These are phyloP conservation scores for Puccinia brachypodii DNA, from an alignment of 1,284 basidiomycete species.

Conservation along the genomic window DNA sequence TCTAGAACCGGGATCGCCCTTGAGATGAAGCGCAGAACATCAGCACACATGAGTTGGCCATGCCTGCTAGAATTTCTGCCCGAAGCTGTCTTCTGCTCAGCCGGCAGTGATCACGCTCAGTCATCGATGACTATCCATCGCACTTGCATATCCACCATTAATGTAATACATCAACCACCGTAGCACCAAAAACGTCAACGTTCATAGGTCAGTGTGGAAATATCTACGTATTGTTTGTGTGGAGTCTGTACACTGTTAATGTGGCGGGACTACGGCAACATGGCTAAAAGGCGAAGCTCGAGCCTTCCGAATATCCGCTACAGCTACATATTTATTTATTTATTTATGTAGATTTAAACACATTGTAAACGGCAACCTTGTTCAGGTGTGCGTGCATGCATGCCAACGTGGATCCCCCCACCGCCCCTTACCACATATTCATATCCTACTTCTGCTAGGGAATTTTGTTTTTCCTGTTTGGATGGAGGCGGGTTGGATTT, in stretches of 20 bases:
- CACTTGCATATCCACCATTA: neutral
- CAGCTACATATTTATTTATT: neutral
- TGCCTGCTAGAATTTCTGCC: too few relatives aligned
- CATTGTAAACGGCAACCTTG: conserved; percentile 9
- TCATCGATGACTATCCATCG: neutral
- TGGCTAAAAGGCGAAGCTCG: neutral
- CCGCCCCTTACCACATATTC: neutral
- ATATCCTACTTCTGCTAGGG: neutral
- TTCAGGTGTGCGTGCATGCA: neutral
- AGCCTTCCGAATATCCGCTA: neutral
- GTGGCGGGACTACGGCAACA: neutral
- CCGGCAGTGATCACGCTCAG: conserved; percentile 2
- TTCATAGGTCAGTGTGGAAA: neutral
- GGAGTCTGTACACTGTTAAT: neutral
- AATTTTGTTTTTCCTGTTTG: conserved; percentile 15
- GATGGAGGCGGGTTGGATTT: neutral
- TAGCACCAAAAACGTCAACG: neutral
- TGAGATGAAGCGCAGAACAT: neutral
- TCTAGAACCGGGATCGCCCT: too few relatives aligned
- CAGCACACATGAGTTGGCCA: neutral
- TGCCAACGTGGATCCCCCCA: too few relatives aligned
- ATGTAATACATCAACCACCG: neutral
- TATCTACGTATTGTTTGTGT: neutral
- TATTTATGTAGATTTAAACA: too few relatives aligned
- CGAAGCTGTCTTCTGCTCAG: neutral